Percentiles rank a stretch among this genome's conserved stretches.
phyloP scores from a whole-genome alignment of 2,329 filamentous ascomycete genomes.

The Aspergillus phoenicis region DNA sequence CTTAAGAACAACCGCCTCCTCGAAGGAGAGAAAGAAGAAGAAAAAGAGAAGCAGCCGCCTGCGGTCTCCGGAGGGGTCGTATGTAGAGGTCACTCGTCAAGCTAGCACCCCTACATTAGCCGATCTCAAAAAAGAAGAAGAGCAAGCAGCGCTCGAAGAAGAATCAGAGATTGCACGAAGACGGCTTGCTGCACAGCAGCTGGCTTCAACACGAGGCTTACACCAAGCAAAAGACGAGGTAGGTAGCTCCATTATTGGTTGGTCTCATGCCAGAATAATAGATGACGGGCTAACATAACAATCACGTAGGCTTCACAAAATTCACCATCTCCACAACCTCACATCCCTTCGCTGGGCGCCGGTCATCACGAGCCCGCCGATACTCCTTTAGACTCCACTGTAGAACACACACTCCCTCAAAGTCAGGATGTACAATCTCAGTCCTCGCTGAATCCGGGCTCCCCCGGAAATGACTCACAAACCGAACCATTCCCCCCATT shows the following conservation, averaged over 20 bases:
- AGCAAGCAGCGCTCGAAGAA: slow-evolving; percentile 55
- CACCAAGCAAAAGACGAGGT: slow-evolving; percentile 34
- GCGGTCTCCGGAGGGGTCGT: slow-evolving; percentile 29
- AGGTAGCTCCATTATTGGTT: slow-evolving; percentile 9
- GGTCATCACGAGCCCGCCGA: slow-evolving; percentile 12
- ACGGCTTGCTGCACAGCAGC: slow-evolving; percentile 56
- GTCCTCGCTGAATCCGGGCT: slow-evolving; percentile 16
- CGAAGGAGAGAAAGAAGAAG: slow-evolving; percentile 45
- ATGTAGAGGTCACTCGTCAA: slow-evolving; percentile 33
- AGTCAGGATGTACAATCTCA: slow-evolving; percentile 3
- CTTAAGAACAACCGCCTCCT: slow-evolving; percentile 43
- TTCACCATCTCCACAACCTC: slow-evolving; percentile 15
- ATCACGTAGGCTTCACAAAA: neutral
- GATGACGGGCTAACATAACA: slow-evolving; percentile 4
- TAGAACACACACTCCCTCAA: slow-evolving; percentile 10
- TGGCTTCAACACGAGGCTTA: slow-evolving; percentile 60
- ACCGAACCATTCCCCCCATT: slow-evolving; percentile 41
- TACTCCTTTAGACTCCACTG: slow-evolving; percentile 16
- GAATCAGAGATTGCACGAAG: slow-evolving; percentile 58
- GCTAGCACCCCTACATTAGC: slow-evolving; percentile 51
- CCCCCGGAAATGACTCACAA: slow-evolving; percentile 23
- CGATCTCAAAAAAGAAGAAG: slow-evolving; percentile 62
- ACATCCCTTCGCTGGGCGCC: slow-evolving; percentile 7
- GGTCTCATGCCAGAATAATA: neutral
- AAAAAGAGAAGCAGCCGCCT: slow-evolving; percentile 32